These are phyloP conservation scores for Oxytropis ochrocephala DNA, from an alignment of 306 rosid species.

Conservation along the genomic window DNA sequence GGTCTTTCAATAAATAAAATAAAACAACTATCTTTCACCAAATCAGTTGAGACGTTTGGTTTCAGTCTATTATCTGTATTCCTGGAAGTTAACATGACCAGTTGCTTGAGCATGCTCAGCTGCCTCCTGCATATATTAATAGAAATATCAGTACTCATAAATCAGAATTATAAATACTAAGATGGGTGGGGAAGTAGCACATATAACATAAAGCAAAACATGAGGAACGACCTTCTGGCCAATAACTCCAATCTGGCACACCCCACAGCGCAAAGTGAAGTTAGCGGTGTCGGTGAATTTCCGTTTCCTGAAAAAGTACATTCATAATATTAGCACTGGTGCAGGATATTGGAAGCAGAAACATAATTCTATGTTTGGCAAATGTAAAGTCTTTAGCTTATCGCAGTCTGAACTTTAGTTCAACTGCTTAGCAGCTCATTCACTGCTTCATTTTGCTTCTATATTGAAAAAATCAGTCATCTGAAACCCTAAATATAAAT, in stretches of 20 bases:
- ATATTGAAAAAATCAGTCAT: not conserved
- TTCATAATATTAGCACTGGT: not conserved
- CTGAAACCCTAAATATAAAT: not conserved
- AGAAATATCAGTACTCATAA: not conserved
- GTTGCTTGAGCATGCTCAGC: slow-evolving; percentile 83
- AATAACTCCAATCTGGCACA: slow-evolving; percentile 87
- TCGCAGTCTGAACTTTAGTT: not conserved
- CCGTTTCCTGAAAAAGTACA: slow-evolving; percentile 53
- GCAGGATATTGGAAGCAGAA: not conserved
- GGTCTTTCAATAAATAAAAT: no score
- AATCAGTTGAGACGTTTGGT: slow-evolving; percentile 8
- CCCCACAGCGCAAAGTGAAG: slow-evolving; percentile 96
- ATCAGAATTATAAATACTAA: not conserved
- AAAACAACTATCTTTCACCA: not conserved
- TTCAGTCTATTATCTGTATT: slow-evolving; percentile 50
- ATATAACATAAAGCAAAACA: not conserved
- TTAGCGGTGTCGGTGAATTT: slow-evolving; percentile 82
- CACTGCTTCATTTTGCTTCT: not conserved
- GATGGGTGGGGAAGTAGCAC: not conserved
- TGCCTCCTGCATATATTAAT: slow-evolving; percentile 67
- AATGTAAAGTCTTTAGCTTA: not conserved
- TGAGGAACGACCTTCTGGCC: slow-evolving; percentile 70
- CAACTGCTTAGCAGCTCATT: not conserved
- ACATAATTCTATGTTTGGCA: not conserved
- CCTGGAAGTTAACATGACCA: slow-evolving; percentile 94